phyloP scores from a whole-genome alignment of 2,329 filamentous ascomycete genomes.

The Colletotrichum tropicicola region DNA sequence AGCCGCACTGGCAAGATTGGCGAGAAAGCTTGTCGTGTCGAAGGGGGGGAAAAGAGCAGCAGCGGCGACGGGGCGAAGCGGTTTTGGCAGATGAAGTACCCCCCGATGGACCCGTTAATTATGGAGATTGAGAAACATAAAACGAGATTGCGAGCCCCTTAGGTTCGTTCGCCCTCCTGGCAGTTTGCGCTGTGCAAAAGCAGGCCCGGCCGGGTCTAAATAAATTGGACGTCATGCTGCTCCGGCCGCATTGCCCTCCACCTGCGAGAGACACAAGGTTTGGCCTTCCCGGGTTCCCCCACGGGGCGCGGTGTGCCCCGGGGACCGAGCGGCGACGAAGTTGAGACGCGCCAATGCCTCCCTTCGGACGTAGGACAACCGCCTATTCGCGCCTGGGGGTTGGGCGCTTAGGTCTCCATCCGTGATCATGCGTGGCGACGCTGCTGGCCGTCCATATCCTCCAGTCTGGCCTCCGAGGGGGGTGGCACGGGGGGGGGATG shows the following conservation, averaged over 20 bases:
- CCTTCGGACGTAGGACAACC: slow-evolving; percentile 3
- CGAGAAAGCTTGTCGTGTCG: slow-evolving; percentile 6
- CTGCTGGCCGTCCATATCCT: neutral
- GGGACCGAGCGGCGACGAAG: slow-evolving; percentile 20
- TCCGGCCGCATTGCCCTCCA: neutral
- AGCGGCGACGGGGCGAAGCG: neutral
- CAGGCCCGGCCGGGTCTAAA: neutral
- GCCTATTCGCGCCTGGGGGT: slow-evolving; percentile 14
- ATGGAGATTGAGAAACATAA: slow-evolving; percentile 25
- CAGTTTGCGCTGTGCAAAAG: slow-evolving; percentile 1
- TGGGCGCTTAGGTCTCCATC: slow-evolving; percentile 3
- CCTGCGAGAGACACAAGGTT: neutral
- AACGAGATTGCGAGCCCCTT: slow-evolving; percentile 21
- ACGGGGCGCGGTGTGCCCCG: slow-evolving; percentile 18
- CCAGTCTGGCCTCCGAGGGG: neutral
- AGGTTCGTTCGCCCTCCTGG: neutral
- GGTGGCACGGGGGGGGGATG: neutral
- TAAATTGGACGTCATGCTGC: slow-evolving; percentile 14
- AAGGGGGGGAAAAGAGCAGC: neutral
- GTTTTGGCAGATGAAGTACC: neutral
- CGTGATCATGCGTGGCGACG: neutral
- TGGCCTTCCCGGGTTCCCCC: slow-evolving; percentile 26
- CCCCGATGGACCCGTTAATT: slow-evolving; percentile 15
- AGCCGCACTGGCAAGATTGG: no score
- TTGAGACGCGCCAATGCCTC: slow-evolving; percentile 28